Percentiles rank a stretch among this genome's conserved stretches.
phyloP scores from a whole-genome alignment of 495 filamentous ascomycete species.

The Penicillium mononematosum region DNA sequence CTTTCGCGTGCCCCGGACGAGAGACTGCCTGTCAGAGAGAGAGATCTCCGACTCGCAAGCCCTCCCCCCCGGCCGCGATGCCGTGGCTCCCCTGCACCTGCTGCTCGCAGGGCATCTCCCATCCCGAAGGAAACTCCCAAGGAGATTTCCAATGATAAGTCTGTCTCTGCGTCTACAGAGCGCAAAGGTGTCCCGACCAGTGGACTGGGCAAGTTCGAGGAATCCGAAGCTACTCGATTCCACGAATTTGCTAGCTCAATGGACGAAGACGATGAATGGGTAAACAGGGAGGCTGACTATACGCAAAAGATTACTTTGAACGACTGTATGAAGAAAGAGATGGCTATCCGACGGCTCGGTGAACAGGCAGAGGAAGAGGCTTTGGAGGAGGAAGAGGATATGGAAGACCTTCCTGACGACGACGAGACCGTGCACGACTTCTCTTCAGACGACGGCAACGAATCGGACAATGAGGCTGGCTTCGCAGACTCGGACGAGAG shows the following conservation, averaged over 20 bases:
- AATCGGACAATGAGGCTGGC: conserved; percentile 94
- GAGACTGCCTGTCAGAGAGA: conserved; percentile 33
- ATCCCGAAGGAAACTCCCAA: conserved; percentile 17
- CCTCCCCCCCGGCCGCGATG: conserved; percentile 36
- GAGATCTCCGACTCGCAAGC: conserved; percentile 30
- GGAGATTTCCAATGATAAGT: conserved; percentile 7
- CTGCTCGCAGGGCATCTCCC: conserved; percentile 49
- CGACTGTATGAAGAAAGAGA: conserved; percentile 89
- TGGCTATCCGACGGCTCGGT: conserved; percentile 77
- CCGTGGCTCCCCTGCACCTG: conserved; percentile 48
- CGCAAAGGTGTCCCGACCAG: conserved; percentile 38
- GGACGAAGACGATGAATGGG: conserved; percentile 84
- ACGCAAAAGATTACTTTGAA: conserved; percentile 74
- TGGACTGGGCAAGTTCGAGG: conserved; percentile 56
- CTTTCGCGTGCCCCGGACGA: conserved; percentile 59
- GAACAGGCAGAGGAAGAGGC: conserved; percentile 92
- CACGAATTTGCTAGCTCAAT: conserved; percentile 89
- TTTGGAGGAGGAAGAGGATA: conserved; percentile 61
- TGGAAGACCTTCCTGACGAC: conserved; percentile 57
- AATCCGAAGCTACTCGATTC: conserved; percentile 72
- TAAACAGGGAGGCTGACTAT: conserved; percentile 61
- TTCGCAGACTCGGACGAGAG: conserved; percentile 89
- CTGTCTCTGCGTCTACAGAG: conserved; percentile 7
- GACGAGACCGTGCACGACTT: conserved; percentile 65
- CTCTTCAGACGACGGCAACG: conserved; percentile 68